Percentiles rank a stretch among this genome's conserved stretches.
phyloP scores from a whole-genome alignment of 2,329 filamentous ascomycete species.

The Cladosporium sphaerospermum region DNA sequence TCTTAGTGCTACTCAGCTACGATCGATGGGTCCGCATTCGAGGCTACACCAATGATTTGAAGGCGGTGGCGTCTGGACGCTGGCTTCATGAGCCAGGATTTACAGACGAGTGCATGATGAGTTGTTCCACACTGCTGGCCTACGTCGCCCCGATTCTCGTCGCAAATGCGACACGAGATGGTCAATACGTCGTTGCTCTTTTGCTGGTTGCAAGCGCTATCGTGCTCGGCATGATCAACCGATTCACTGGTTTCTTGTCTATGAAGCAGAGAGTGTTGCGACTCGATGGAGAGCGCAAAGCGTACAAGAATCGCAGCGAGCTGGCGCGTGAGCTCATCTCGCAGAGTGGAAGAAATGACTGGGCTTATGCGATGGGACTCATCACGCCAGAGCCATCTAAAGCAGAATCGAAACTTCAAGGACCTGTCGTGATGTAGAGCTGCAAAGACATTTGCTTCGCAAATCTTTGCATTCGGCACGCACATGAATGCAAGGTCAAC shows the following conservation, averaged over 20 bases:
- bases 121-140: conserved; percentile 51
- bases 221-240: conserved; percentile 50
- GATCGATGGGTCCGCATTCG: conserved; percentile 49
- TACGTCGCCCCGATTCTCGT: conserved; percentile 52
- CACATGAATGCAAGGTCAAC: too few species aligned
- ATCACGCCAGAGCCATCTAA: conserved; percentile 13
- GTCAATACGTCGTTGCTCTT: conserved; percentile 46
- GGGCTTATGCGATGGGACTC: conserved; percentile 35
- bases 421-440: too few species aligned
- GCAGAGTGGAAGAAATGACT: conserved; percentile 32
- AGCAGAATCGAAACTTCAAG: too few species aligned
- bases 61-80: conserved; percentile 51
- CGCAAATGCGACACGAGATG: conserved; percentile 50
- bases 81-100: conserved; percentile 51
- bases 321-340: conserved; percentile 35
- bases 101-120: conserved; percentile 45
- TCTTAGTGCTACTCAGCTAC: conserved; percentile 48
- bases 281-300: conserved; percentile 21
- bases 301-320: conserved; percentile 29
- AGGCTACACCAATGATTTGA: conserved; percentile 51
- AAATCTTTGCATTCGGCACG: too few species aligned
- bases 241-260: conserved; percentile 40
- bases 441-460: too few species aligned
- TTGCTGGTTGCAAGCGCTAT: conserved; percentile 50
- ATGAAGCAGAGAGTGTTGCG: conserved; percentile 46